These are phyloP conservation scores for Rhizopogon vulgaris DNA, from an alignment of 768 basidiomycete species.

Conservation along the genomic window DNA sequence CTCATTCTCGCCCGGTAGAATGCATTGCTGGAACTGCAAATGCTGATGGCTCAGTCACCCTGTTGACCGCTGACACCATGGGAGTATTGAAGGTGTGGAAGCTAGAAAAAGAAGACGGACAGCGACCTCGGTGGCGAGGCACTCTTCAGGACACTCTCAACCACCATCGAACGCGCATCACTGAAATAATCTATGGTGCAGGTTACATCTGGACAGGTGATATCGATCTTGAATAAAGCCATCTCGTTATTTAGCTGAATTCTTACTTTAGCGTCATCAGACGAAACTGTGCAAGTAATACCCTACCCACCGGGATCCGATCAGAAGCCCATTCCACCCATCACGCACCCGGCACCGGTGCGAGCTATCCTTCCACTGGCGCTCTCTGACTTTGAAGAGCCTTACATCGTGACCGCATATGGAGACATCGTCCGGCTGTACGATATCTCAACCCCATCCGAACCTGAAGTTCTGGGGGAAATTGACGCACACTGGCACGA, in stretches of 20 bases:
- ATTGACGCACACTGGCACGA: conserved; percentile 91
- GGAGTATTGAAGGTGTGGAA: conserved; percentile 83
- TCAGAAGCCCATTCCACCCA: conserved; percentile 41
- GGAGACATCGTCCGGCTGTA: conserved; percentile 82
- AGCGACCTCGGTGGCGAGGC: conserved; percentile 43
- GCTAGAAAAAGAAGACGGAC: conserved; percentile 37
- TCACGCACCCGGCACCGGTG: conserved; percentile 58
- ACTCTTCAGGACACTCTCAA: conserved; percentile 48
- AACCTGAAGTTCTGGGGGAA: conserved; percentile 64
- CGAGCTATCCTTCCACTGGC: conserved; percentile 67
- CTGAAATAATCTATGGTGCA: conserved; percentile 59
- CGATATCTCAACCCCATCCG: conserved; percentile 63
- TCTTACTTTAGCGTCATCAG: conserved; percentile 65
- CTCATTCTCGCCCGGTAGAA: conserved; percentile 87
- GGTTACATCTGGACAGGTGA: conserved; percentile 88
- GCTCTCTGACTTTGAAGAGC: conserved; percentile 57
- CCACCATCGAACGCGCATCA: conserved; percentile 80
- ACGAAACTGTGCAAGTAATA: conserved; percentile 72
- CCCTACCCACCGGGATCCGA: conserved; percentile 32
- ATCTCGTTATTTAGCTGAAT: neutral
- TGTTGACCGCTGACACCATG: conserved; percentile 91
- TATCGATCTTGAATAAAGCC: neutral
- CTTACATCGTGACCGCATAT: conserved; percentile 74
- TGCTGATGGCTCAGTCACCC: conserved; percentile 39
- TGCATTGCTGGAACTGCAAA: conserved; percentile 52